Conservation (phyloP, 78 protist species). For the Salpingoeca rosetta region DNA sequence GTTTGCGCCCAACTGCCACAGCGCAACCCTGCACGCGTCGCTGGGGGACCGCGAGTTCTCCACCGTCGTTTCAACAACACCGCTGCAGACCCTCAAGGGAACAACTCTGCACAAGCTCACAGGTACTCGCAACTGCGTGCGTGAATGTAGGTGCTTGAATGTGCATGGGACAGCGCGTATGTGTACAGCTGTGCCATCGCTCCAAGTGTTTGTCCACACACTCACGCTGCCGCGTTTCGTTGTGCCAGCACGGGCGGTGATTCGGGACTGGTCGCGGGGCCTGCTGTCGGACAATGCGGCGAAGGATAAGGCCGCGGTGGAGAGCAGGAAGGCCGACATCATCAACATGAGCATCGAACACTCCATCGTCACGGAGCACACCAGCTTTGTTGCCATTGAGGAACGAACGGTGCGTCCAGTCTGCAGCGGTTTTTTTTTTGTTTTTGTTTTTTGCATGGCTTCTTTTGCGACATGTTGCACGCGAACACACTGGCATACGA, state of each 20-base stretch:
- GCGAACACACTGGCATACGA: too few relatives aligned
- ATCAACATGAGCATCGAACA: neutral
- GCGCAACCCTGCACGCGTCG: neutral
- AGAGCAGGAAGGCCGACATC: neutral
- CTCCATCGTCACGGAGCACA: slow-evolving; percentile 4
- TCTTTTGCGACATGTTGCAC: too few relatives aligned
- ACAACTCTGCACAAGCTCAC: neutral
- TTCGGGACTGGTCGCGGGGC: slow-evolving; percentile 15
- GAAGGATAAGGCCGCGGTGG: too few relatives aligned
- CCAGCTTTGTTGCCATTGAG: slow-evolving; percentile 15
- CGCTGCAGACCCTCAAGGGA: neutral
- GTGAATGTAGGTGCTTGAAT: too few relatives aligned
- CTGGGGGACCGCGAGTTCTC: neutral
- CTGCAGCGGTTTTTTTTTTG: too few relatives aligned
- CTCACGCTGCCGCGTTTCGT: too few relatives aligned
- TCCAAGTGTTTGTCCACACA: too few relatives aligned
- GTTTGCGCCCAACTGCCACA: neutral
- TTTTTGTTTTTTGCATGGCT: too few relatives aligned
- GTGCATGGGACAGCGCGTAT: too few relatives aligned
- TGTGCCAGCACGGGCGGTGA: slow-evolving; percentile 9
- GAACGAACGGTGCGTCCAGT: neutral
- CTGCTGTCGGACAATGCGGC: neutral
- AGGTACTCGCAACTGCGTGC: too few relatives aligned
- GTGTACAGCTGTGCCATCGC: too few relatives aligned
- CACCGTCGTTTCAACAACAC: neutral